These are phyloP conservation scores for Exsudoporus floridanus DNA, from an alignment of 1,284 basidiomycete species.

Conservation along the genomic window DNA sequence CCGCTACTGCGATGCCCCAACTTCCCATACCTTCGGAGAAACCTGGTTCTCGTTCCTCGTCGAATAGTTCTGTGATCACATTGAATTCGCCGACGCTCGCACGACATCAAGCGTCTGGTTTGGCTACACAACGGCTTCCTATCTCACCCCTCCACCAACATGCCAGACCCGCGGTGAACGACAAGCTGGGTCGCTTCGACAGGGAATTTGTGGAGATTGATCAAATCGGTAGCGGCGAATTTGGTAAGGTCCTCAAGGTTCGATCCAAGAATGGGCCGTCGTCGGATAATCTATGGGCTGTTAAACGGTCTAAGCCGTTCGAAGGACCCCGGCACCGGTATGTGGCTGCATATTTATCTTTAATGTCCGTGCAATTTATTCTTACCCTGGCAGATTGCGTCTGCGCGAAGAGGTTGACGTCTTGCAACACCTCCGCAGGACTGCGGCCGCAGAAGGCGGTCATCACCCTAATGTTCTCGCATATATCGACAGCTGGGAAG, in stretches of 20 bases:
- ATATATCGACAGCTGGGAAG: slow-evolving; percentile 98
- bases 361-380: slow-evolving; percentile 15
- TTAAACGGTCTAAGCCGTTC: slow-evolving; percentile 95
- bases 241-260: slow-evolving; percentile 93
- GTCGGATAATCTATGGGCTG: slow-evolving; percentile 69
- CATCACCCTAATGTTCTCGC: slow-evolving; percentile 79
- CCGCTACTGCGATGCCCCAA: slow-evolving; percentile 37
- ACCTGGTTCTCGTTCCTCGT: slow-evolving; percentile 56
- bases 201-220: slow-evolving; percentile 80
- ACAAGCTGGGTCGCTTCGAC: slow-evolving; percentile 63
- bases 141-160: slow-evolving; percentile 17
- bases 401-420: slow-evolving; percentile 96
- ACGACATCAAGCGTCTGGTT: slow-evolving; percentile 26
- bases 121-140: slow-evolving; percentile 14
- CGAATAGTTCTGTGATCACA: slow-evolving; percentile 45
- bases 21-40: slow-evolving; percentile 44
- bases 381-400: slow-evolving; percentile 57
- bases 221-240: slow-evolving; percentile 89
- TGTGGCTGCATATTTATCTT: neutral
- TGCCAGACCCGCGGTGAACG: slow-evolving; percentile 11
- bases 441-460: slow-evolving; percentile 34
- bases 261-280: slow-evolving; percentile 55
- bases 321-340: slow-evolving; percentile 90
- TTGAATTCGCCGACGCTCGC: slow-evolving; percentile 39
- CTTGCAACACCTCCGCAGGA: slow-evolving; percentile 72